Conservation (phyloP, 164 flowering plant species). For the grape (Vitis vinifera) region ASM3070453v1 NC_081818.1:22772501-22773000, state of each 20-base stretch:
- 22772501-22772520: constrained; percentile 23
- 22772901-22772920: constrained; percentile 18
- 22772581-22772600: constrained; percentile 47
- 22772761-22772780: constrained; percentile 15
- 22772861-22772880: constrained; percentile 11
- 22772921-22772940: too few species aligned
- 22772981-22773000: background rate
- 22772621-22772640: background rate
- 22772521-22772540: constrained; percentile 17
- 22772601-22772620: constrained; percentile 9
- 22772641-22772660: constrained; percentile 17
- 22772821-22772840: constrained; percentile 2
- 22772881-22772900: constrained; percentile 3
- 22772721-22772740: constrained; percentile 27
- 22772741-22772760: constrained; percentile 9
- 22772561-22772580: constrained; percentile 36
- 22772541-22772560: constrained; percentile 24
- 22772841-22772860: too few species aligned
- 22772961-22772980: background rate
- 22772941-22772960: background rate
- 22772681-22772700: constrained; percentile 19
- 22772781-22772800: constrained; percentile 15
- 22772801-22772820: constrained; percentile 11
- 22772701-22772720: constrained; percentile 16
- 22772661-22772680: constrained; percentile 22